Conservation (phyloP, 805 yeast genomes). For the Candida sphagnicola region DNA sequence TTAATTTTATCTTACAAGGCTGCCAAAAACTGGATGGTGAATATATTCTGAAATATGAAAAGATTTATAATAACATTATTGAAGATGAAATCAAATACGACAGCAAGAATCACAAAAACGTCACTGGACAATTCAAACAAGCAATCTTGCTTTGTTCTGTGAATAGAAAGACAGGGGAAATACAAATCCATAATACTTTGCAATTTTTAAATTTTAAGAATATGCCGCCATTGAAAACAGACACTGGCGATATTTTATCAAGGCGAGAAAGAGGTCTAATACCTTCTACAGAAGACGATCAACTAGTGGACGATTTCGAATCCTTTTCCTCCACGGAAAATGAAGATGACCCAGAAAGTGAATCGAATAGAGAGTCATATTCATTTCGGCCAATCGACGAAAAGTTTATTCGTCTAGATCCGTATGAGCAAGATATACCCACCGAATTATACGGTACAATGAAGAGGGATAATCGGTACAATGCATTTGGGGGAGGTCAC, state of each 20-base stretch:
- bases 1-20: constrained; percentile 9
- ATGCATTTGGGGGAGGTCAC: constrained; percentile 6
- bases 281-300: not conserved
- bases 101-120: not conserved
- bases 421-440: constrained; percentile 2
- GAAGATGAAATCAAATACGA: constrained; percentile 7
- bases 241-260: not conserved
- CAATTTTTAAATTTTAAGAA: constrained; percentile 20
- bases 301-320: constrained; percentile 8
- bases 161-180: constrained; percentile 31
- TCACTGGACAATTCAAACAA: constrained; percentile 4
- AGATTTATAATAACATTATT: constrained; percentile 6
- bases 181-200: constrained; percentile 32
- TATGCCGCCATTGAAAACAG: not conserved
- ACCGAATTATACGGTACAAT: constrained; percentile 7
- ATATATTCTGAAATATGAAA: constrained; percentile 6
- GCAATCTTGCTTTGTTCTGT: constrained; percentile 30
- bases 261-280: constrained; percentile 1
- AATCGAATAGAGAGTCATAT: not conserved
- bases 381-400: constrained; percentile 3
- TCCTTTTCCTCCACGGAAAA: constrained; percentile 5
- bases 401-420: not conserved
- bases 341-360: not conserved
- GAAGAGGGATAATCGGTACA: constrained; percentile 3
- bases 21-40: constrained; percentile 4